Percentiles rank a stretch among this genome's conserved stretches.
phyloP scores from a whole-genome alignment of 345 rosid species.

The Syzygium aqueum region DNA sequence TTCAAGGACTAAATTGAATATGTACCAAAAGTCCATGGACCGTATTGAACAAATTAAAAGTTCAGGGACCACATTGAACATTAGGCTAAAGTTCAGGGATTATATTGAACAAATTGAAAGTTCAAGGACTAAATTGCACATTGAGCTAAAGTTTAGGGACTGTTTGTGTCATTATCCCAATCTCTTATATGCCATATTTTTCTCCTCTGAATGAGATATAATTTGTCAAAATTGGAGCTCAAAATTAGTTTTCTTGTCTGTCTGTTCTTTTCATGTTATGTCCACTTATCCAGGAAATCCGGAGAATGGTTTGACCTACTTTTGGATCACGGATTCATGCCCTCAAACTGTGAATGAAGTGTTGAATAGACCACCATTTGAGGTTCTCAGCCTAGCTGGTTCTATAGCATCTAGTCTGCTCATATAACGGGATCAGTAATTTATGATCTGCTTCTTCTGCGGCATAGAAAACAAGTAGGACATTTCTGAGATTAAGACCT shows the following conservation, averaged over 20 bases:
- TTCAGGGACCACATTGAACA: too few relatives aligned
- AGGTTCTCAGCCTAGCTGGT: slow-evolving; percentile 85
- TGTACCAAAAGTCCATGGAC: too few relatives aligned
- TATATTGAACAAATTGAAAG: too few relatives aligned
- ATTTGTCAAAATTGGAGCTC: neutral
- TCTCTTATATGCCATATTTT: neutral
- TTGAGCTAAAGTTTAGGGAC: too few relatives aligned
- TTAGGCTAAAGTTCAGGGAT: too few relatives aligned
- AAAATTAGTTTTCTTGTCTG: neutral
- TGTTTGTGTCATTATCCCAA: neutral
- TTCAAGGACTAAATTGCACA: too few relatives aligned
- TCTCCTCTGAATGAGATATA: neutral
- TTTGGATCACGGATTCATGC: slow-evolving; percentile 98
- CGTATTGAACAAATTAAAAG: too few relatives aligned
- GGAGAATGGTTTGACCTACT: slow-evolving; percentile 59
- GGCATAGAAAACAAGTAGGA: neutral
- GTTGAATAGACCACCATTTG: slow-evolving; percentile 60
- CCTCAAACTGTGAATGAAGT: slow-evolving; percentile 73
- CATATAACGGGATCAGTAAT: slow-evolving; percentile 12
- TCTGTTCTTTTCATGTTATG: neutral
- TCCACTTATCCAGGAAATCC: slow-evolving; percentile 43
- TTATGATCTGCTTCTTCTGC: neutral
- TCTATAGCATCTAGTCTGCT: slow-evolving; percentile 86
- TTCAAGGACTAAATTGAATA: too few relatives aligned
- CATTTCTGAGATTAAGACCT: neutral